Percentiles rank a stretch among this genome's conserved stretches.
Conservation (phyloP, 2,329 filamentous ascomycete genomes). For the Pseudofabraea citricarpa region DNA sequence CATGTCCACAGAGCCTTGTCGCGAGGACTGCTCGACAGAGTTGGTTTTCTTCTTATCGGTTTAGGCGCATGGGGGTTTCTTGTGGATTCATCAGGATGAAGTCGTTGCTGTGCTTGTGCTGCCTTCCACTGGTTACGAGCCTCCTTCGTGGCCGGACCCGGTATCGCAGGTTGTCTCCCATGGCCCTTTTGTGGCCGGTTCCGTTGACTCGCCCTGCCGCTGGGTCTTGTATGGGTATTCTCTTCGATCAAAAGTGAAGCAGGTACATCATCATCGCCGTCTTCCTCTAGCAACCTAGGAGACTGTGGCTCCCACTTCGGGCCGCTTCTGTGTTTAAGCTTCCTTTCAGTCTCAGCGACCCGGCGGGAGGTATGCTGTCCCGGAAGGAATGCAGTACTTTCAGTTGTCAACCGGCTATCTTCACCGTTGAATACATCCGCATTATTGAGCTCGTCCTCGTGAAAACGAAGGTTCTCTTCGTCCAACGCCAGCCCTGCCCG, state of each 20-base stretch:
- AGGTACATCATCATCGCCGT: slow-evolving; percentile 50
- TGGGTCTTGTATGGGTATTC: slow-evolving; percentile 29
- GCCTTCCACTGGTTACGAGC: slow-evolving; percentile 50
- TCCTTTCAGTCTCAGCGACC: slow-evolving; percentile 5
- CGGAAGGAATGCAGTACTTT: slow-evolving; percentile 25
- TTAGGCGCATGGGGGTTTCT: slow-evolving; percentile 34
- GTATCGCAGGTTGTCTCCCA: slow-evolving; percentile 26
- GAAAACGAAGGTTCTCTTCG: slow-evolving; percentile 28
- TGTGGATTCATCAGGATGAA: slow-evolving; percentile 36
- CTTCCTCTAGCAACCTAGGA: slow-evolving; percentile 27
- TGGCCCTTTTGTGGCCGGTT: slow-evolving; percentile 8
- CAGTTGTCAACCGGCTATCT: slow-evolving; percentile 25
- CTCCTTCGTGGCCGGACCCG: slow-evolving; percentile 39
- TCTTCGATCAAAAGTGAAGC: slow-evolving; percentile 58
- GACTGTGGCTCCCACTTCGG: slow-evolving; percentile 25
- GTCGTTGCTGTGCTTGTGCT: slow-evolving; percentile 44
- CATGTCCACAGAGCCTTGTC: slow-evolving; percentile 69
- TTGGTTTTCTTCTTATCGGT: slow-evolving; percentile 43
- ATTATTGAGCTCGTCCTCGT: slow-evolving; percentile 25
- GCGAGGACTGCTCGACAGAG: slow-evolving; percentile 48
- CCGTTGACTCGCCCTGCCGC: slow-evolving; percentile 19
- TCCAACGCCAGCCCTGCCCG: slow-evolving; percentile 26
- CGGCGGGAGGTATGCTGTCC: slow-evolving; percentile 11
- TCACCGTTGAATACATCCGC: slow-evolving; percentile 25
- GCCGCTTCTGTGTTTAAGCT: slow-evolving; percentile 5